phyloP scores from a whole-genome alignment of 2,329 filamentous ascomycete species.

The Nemania diffusa region DNA sequence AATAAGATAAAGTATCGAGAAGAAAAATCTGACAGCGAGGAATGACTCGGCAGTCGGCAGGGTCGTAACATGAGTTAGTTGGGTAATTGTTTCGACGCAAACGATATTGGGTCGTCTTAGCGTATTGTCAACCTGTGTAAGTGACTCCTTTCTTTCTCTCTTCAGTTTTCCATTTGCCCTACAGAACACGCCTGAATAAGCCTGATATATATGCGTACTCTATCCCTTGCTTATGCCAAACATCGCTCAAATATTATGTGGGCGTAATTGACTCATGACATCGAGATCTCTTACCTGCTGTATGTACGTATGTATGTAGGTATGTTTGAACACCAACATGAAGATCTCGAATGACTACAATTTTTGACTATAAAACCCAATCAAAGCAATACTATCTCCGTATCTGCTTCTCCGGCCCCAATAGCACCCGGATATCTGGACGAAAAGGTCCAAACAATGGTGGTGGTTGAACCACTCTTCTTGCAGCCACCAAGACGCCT shows the following conservation, averaged over 20 bases:
- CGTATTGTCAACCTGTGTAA: not conserved
- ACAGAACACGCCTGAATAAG: not conserved
- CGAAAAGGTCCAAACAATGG: conserved; percentile 9
- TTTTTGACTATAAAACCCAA: not conserved
- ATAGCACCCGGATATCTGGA: conserved; percentile 7
- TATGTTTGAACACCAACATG: conserved; percentile 1
- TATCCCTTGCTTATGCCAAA: conserved; percentile 15
- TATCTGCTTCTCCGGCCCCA: not conserved
- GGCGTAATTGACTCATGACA: conserved; percentile 9
- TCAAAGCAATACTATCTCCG: not conserved
- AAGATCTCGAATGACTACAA: conserved; percentile 4
- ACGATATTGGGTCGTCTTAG: not conserved
- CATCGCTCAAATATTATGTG: too few species aligned
- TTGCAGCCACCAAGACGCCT: conserved; percentile 3
- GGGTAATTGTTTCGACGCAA: conserved; percentile 5
- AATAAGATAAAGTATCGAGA: not conserved
- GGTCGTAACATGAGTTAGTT: not conserved
- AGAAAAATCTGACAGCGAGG: conserved; percentile 16
- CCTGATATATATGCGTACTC: not conserved
- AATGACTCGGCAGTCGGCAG: conserved; percentile 13
- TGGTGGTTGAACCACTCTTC: conserved; percentile 8
- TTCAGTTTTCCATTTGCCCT: not conserved
- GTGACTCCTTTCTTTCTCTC: not conserved
- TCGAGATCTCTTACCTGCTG: conserved; percentile 25
- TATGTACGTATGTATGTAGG: too few species aligned